Evolutionary conservation across 352 stramenopile species (phyloP), one percentile per base, ranked within the genome.

Genomic region (Globisporangium lucens): DNA sequence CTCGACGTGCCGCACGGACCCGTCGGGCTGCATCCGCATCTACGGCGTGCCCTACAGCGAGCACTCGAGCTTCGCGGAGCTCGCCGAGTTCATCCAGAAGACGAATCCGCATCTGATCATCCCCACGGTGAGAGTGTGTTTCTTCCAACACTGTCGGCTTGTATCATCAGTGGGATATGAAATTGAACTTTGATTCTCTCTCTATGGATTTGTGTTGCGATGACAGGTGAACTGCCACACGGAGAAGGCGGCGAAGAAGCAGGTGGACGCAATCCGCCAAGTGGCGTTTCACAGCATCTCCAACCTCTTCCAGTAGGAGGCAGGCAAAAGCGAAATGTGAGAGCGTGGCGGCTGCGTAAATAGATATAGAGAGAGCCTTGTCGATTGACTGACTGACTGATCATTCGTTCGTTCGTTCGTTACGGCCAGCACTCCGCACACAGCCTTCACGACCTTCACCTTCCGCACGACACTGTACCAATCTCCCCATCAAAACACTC

Each of bases 1-100:
- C 47, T 89, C 86, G 47, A 92, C 74, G 56, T 97, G 73, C 75
- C 96, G 78, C 55, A 91, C 70, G 29, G 87, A 97, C 61, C 78
- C 78, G 24, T 90, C 78, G 49, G 90, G 88, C n/a, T 89, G 85
- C 41, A 83, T 98, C 55, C 84, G 75, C 36, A 88, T 99, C 56
- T 97, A 98, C 72, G 93, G 91, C 58, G 90, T 99, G 46, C 97
- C 97, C 3, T 99, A 99, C 80, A 98, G 89, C 67, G 97, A 99
- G 67, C 97, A 99, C 75, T 98, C 90, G 29, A 98, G 87, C 69
- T 99, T 98, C 73, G 85, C 85, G 5, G 97, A 99, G 73, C 81
- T 99, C 9, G 89, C 93, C 38, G 90, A 98, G 49, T 99, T 98
- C 69, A 73, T 93, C 24, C 89, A 88, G 75, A 77, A 94, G 7